Conservation (phyloP, 768 basidiomycete species). For the Lactarius hengduanensis region DNA sequence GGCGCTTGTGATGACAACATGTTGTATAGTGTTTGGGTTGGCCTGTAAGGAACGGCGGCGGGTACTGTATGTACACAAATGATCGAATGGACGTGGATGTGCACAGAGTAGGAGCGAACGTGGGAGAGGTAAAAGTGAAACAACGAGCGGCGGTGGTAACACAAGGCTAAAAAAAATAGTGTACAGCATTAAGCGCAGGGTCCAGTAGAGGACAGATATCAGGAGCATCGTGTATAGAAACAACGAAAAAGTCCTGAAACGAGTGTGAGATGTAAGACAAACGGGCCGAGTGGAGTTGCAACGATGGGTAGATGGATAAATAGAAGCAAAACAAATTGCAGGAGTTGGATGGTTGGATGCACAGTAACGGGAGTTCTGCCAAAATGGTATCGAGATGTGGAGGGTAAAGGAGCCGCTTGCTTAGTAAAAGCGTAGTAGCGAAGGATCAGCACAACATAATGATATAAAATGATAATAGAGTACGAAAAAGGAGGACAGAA, state of each 20-base stretch:
- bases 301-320: constrained; percentile 13
- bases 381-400: constrained; percentile 6
- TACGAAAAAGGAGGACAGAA: not conserved
- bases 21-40: not conserved
- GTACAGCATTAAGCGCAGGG: constrained; percentile 10
- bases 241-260: not conserved
- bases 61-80: not conserved
- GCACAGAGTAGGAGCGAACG: not conserved
- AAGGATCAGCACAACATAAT: constrained; percentile 13
- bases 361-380: not conserved
- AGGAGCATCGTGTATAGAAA: not conserved
- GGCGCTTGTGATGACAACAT: not conserved
- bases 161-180: not conserved
- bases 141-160: not conserved
- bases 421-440: not conserved
- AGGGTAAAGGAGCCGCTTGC: not conserved
- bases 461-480: constrained; percentile 6
- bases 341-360: constrained; percentile 8
- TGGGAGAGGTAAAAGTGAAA: not conserved
- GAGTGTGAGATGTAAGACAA: not conserved
- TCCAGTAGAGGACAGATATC: not conserved
- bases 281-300: not conserved
- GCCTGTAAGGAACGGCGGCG: not conserved
- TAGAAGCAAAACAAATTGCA: constrained; percentile 2
- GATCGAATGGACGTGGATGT: not conserved